Evolutionary conservation across 2,329 filamentous ascomycete species (phyloP), one percentile per base, ranked within the genome.

Genomic region (Neofusicoccum kwambonambiense): DNA sequence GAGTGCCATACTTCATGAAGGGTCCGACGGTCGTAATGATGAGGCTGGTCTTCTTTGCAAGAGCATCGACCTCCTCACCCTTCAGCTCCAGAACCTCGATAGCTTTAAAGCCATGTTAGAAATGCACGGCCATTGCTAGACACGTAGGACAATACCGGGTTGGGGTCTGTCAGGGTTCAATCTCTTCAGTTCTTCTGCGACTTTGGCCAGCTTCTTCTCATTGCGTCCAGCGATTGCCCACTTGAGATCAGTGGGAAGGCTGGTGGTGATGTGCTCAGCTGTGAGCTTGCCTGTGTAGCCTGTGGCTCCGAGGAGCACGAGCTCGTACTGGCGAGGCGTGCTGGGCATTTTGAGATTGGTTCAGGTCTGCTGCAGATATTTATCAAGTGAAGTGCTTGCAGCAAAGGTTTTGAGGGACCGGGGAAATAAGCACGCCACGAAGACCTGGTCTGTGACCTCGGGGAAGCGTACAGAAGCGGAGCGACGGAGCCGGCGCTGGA

Each of bases 211-310:
- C 76, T 97, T 97, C 56, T 83, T 80, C 56, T 84, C 80, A n/a
- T 91, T 93, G 31, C 93, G 90, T 35, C 93, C 93, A 51, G 92
- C 91, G 64, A 97, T 82, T 13, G 92, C 93, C 93, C 93, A 97
- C 80, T 87, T 92, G 67, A 96, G 77, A 74, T 92, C 86, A 17
- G 90, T 91, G 0, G 93, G 90, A 0, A 92, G 81, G 68, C 86
- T 80, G 13, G 83, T 83, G 61, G 87, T 83, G 71, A 97, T 89
- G 76, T 95, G 87, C 75, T 96, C 89, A 34, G 89, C 89, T 2
- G 88, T 88, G 69, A 90, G 83, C 69, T 87, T 89, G 44, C 93
- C 93, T 0, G 93, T 97, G 78, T 96, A 97, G 34, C 93, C 93
- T 74, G 84, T 89, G 9, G 89, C 88, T 31, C 89, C 89, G 19